A percentile compares a stretch with the other conserved stretches of the same genome.
Evolutionary conservation across 169 alveolate genomes (phyloP).

Genomic region (Toxoplasma gondii): DNA sequence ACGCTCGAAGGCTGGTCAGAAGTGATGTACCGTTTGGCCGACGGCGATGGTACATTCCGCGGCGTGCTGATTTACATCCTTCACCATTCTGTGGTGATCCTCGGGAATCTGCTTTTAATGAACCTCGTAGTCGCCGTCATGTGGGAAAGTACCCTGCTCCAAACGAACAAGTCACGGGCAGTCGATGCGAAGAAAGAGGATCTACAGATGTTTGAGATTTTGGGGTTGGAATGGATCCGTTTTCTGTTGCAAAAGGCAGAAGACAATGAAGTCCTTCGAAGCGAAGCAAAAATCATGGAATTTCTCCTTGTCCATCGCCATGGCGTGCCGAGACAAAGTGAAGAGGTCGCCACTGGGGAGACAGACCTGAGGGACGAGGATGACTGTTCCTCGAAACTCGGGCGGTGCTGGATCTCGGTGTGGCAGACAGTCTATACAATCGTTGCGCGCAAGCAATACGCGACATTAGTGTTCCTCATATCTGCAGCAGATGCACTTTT

Average conservation of each 20-base stretch:
- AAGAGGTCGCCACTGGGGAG: background rate
- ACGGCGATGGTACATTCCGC: slow-evolving; percentile 48
- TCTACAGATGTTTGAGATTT: slow-evolving; percentile 13
- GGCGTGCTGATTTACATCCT: slow-evolving; percentile 42
- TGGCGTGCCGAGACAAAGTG: background rate
- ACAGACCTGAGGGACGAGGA: background rate
- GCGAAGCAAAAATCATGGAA: slow-evolving; percentile 2
- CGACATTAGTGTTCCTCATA: background rate
- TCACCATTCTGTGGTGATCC: slow-evolving; percentile 47
- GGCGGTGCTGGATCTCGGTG: background rate
- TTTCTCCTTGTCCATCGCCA: background rate
- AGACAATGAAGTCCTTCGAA: background rate
- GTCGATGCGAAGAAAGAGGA: slow-evolving; percentile 26
- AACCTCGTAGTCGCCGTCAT: slow-evolving; percentile 64
- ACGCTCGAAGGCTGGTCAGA: slow-evolving; percentile 66
- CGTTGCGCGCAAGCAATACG: slow-evolving; percentile 14
- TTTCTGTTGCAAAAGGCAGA: background rate
- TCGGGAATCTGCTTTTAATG: slow-evolving; percentile 63
- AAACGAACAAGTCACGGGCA: background rate
- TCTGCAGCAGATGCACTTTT: background rate
- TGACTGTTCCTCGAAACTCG: background rate
- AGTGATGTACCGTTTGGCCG: slow-evolving; percentile 58
- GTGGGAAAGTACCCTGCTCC: slow-evolving; percentile 50
- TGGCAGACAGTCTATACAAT: background rate
- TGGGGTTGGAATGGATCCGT: slow-evolving; percentile 63